A percentile compares a stretch with the other conserved stretches of the same genome.
Evolutionary conservation across 1,284 basidiomycete genomes (phyloP).

Genomic region (Athelia psychrophila): DNA sequence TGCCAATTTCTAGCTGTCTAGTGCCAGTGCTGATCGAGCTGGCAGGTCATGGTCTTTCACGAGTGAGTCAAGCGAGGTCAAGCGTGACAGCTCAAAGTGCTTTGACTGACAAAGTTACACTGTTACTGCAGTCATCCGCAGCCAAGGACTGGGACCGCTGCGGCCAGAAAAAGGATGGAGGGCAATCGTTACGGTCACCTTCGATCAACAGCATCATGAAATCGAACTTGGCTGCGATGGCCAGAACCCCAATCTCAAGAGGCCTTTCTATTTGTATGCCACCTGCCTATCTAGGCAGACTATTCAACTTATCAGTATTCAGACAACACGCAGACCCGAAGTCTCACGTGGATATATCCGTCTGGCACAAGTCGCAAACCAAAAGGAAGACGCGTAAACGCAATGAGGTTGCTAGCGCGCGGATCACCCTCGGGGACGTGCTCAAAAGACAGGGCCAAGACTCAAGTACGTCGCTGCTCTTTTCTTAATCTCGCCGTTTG

Average conservation of each 20-base stretch:
- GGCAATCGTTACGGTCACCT: conserved; percentile 56
- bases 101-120: background rate
- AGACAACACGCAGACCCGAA: conserved; percentile 37
- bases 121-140: conserved; percentile 39
- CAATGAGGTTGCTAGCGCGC: conserved; percentile 47
- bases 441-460: conserved; percentile 43
- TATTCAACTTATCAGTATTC: background rate
- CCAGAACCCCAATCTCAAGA: conserved; percentile 63
- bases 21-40: background rate
- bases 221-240: conserved; percentile 60
- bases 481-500: no score
- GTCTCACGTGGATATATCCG: conserved; percentile 46
- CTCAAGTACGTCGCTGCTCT: conserved; percentile 32
- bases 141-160: conserved; percentile 42
- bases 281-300: background rate
- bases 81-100: background rate
- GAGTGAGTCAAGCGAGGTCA: no score
- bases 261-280: conserved; percentile 49
- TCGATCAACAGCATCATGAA: conserved; percentile 46
- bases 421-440: conserved; percentile 48
- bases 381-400: conserved; percentile 60
- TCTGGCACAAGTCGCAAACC: conserved; percentile 50
- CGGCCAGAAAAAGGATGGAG: conserved; percentile 56
- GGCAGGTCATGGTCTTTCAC: background rate
- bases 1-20: background rate